Percentiles rank a stretch among this genome's conserved stretches.
Conservation (phyloP, 495 filamentous ascomycete species). For the Rostrohypoxylon terebratum region DNA sequence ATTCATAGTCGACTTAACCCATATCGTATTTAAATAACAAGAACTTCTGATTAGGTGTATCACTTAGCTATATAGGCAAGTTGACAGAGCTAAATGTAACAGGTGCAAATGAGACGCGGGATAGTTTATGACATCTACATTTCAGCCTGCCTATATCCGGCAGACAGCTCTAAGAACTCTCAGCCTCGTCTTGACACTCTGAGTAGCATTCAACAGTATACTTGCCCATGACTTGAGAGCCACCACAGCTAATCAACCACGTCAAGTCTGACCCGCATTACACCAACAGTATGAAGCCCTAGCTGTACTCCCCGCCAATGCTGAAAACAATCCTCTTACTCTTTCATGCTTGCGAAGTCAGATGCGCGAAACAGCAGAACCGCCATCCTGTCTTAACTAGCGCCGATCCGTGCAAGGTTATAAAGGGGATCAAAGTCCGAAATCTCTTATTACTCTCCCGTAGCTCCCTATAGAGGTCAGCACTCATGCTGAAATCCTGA, state of each 20-base stretch:
- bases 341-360: conserved; percentile 45
- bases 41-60: conserved; percentile 9
- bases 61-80: conserved; percentile 5
- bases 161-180: conserved; percentile 34
- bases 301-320: conserved; percentile 40
- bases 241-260: conserved; percentile 20
- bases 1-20: neutral
- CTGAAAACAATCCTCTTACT: conserved; percentile 31
- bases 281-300: conserved; percentile 33
- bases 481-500: conserved; percentile 16
- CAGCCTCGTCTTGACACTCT: conserved; percentile 25
- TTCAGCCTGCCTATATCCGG: conserved; percentile 42
- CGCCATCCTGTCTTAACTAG: conserved; percentile 45
- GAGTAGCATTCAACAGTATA: conserved; percentile 24
- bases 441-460: conserved; percentile 36
- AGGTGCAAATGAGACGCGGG: neutral
- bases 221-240: conserved; percentile 20
- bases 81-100: neutral
- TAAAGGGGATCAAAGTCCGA: conserved; percentile 36
- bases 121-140: conserved; percentile 25
- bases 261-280: conserved; percentile 40
- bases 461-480: conserved; percentile 23
- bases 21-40: conserved; percentile 6
- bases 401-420: conserved; percentile 45
- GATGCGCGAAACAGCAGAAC: conserved; percentile 44